Evolutionary conservation across 2,329 filamentous ascomycete species (phyloP), one percentile per base, ranked within the genome.

Genomic region (Zasmidium cellare): DNA sequence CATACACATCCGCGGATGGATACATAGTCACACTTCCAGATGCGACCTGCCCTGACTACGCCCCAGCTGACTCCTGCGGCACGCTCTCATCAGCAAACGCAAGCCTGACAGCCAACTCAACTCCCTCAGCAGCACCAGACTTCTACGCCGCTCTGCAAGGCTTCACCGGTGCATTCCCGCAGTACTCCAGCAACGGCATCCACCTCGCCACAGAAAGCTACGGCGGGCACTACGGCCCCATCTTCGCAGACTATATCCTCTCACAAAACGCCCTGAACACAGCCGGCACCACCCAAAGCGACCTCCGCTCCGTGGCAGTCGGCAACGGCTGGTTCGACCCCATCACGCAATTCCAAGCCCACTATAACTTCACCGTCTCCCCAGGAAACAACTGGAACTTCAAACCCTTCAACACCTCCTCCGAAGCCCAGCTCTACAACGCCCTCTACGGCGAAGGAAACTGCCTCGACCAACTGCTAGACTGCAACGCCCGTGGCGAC

Each of bases 131-230:
- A 3, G 83, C 83, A 3, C 82, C 82, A 2, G 81, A 81, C 55
- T 82, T 86, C 72, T 87, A 82, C 80, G 82, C 81, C 69, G 83
- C 82, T 1, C 68, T 87, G 31, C 84, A 86, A 65, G 84, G 83
- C 1, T 86, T 87, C 70, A 82, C 84, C 77, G 83, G 83, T 2
- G 83, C 78, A 0, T 86, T 86, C 66, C 83, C 9, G 3, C 28
- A 61, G 38, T 61, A 61, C 45, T 48, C 53, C 12, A 51, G 38
- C 16, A 55, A 68, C 45, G 70, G 66, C 12, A 64, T 73, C 53
- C 62, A 70, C 53, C 69, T 73, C 46, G 63, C 65, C 28, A 67
- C 65, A 3, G 65, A 68, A 50, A 60, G 55, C 24, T 69, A 69
- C 31, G 68, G 68, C 2, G 68, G 68, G 6, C 66, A 69, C 31